Percentiles rank a stretch among this genome's conserved stretches.
These are phyloP conservation scores for Elsinoe batatas DNA, from an alignment of 2,329 filamentous ascomycete species.

Conservation along the genomic window DNA sequence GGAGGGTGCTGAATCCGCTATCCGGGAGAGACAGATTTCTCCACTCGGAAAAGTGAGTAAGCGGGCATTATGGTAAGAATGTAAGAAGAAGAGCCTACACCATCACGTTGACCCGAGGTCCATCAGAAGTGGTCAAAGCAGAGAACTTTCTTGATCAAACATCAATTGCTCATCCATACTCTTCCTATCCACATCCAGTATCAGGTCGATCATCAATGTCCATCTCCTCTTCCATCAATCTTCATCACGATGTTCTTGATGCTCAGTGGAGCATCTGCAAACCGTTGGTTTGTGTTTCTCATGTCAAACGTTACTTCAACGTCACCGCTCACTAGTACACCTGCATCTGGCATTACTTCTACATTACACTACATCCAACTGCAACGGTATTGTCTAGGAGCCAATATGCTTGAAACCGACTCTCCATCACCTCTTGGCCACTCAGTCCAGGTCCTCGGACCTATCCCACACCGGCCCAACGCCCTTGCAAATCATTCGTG, in stretches of 20 bases:
- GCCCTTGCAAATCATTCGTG: constrained; percentile 1
- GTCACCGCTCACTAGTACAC: constrained; percentile 1
- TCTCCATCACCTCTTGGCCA: neutral
- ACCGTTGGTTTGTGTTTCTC: constrained; percentile 6
- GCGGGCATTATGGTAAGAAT: neutral
- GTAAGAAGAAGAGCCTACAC: too few relatives aligned
- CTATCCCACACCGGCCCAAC: neutral
- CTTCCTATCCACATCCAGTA: neutral
- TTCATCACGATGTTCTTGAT: neutral
- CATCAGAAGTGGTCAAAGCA: neutral
- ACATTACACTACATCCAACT: neutral
- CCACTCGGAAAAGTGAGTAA: neutral
- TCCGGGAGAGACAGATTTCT: neutral
- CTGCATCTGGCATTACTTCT: neutral
- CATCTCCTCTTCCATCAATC: neutral
- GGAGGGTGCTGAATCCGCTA: neutral
- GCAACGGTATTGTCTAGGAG: constrained; percentile 6
- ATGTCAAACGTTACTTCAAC: constrained; percentile 6
- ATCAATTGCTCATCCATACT: neutral
- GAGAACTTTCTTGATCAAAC: neutral
- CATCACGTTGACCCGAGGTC: too few relatives aligned
- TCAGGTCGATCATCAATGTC: neutral
- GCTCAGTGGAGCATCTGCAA: constrained; percentile 3
- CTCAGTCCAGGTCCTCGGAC: constrained; percentile 6
- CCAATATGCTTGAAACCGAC: constrained; percentile 7